These are phyloP conservation scores for Mucor lusitanicus DNA, from an alignment of 371 early-diverging fungal species.

Conservation along the genomic window DNA sequence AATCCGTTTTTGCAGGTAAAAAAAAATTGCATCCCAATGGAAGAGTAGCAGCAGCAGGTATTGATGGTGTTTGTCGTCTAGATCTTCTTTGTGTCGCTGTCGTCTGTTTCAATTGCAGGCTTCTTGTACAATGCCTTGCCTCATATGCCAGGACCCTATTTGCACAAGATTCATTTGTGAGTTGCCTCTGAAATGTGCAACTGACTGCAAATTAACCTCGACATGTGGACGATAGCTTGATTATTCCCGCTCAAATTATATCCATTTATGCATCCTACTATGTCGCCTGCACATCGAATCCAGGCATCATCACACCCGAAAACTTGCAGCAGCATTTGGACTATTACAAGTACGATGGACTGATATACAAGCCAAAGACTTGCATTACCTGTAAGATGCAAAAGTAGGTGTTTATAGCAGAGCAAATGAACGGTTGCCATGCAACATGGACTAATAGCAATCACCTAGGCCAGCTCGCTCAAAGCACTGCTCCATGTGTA, in stretches of 20 bases:
- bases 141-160: slow-evolving; percentile 44
- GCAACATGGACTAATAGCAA: too few relatives aligned
- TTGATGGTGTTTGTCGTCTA: not conserved
- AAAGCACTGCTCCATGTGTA: slow-evolving; percentile 78
- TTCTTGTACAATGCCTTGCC: slow-evolving; percentile 40
- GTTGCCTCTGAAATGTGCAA: not conserved
- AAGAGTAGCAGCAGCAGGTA: too few relatives aligned
- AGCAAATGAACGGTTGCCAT: too few relatives aligned
- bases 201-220: not conserved
- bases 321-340: slow-evolving; percentile 59
- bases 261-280: slow-evolving; percentile 59
- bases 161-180: slow-evolving; percentile 37
- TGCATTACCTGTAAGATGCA: slow-evolving; percentile 69
- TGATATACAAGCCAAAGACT: slow-evolving; percentile 61
- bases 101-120: slow-evolving; percentile 25
- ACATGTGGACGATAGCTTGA: slow-evolving; percentile 25
- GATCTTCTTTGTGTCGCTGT: slow-evolving; percentile 40
- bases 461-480: slow-evolving; percentile 68
- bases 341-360: slow-evolving; percentile 61
- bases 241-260: slow-evolving; percentile 58
- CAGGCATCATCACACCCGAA: slow-evolving; percentile 60
- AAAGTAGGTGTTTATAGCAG: slow-evolving; percentile 61
- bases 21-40: too few relatives aligned
- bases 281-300: slow-evolving; percentile 63
- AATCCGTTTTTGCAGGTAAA: slow-evolving; percentile 52